Conservation (phyloP, 257 asterid species). For the Cynanchum wilfordii region DNA sequence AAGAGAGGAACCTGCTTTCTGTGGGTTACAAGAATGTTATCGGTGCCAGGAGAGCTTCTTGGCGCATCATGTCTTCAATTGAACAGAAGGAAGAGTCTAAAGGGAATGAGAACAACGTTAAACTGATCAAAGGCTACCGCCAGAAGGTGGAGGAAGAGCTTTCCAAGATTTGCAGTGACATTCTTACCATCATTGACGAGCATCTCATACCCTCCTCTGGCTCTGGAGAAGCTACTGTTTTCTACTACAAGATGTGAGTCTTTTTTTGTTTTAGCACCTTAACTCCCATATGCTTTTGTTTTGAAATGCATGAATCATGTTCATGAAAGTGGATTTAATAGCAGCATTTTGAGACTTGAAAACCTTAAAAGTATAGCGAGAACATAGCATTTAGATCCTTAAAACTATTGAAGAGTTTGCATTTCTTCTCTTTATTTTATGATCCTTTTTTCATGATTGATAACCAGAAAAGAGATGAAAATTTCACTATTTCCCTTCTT, state of each 20-base stretch:
- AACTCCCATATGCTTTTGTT: too few species aligned
- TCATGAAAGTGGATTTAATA: background rate
- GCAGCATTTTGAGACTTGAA: background rate
- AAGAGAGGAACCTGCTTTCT: constrained; percentile 88
- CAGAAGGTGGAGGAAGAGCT: constrained; percentile 89
- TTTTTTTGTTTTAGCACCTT: background rate
- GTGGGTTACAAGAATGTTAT: constrained; percentile 95
- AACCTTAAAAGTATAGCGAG: background rate
- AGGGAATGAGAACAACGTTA: constrained; percentile 67
- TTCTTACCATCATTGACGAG: constrained; percentile 64
- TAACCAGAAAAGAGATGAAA: constrained; percentile 1
- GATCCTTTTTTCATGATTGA: background rate
- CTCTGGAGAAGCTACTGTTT: constrained; percentile 86
- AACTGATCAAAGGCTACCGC: constrained; percentile 63
- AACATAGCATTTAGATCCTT: background rate
- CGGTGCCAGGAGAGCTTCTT: constrained; percentile 95
- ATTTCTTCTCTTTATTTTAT: background rate
- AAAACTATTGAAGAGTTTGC: background rate
- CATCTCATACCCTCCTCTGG: constrained; percentile 77
- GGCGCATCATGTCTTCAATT: constrained; percentile 92
- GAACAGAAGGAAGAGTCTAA: constrained; percentile 92
- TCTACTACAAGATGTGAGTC: constrained; percentile 84
- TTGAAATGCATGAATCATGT: background rate
- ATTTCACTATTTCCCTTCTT: background rate
- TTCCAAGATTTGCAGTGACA: constrained; percentile 73